Evolutionary conservation across 2,329 filamentous ascomycete genomes (phyloP).

Genomic region (Phialophora chinensis): DNA sequence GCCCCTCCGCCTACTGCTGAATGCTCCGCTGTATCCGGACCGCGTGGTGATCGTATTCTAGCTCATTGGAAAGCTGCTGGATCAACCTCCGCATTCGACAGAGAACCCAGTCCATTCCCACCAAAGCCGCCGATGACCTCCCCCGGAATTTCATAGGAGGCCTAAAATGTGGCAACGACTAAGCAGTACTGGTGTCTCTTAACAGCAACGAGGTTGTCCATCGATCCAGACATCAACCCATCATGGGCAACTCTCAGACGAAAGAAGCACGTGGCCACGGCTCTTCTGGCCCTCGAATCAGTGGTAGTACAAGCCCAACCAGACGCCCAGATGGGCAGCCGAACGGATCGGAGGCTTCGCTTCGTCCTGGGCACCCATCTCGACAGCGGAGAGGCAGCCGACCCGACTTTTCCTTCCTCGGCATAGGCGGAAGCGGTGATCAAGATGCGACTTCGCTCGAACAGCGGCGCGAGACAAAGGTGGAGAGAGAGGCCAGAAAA

Average conservation of each 20-base stretch:
- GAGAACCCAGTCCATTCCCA: conserved; percentile 5
- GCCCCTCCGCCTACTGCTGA: neutral
- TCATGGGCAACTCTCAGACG: conserved; percentile 56
- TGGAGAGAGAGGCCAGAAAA: conserved; percentile 85
- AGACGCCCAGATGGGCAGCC: conserved; percentile 31
- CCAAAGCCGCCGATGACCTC: conserved; percentile 7
- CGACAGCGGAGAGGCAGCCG: conserved; percentile 60
- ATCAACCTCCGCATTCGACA: conserved; percentile 14
- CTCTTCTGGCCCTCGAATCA: conserved; percentile 29
- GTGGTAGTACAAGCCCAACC: conserved; percentile 29
- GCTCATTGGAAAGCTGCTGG: conserved; percentile 5
- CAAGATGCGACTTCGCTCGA: conserved; percentile 59
- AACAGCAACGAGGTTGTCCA: conserved; percentile 30
- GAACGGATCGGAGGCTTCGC: conserved; percentile 24
- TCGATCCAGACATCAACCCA: conserved; percentile 21
- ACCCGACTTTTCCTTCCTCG: conserved; percentile 65
- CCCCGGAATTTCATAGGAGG: conserved; percentile 12
- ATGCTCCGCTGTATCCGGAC: conserved; percentile 20
- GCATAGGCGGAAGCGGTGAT: conserved; percentile 57
- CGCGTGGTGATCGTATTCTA: conserved; percentile 2
- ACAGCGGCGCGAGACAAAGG: conserved; percentile 80
- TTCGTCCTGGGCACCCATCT: conserved; percentile 43
- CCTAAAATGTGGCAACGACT: conserved; percentile 33
- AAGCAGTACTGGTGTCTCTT: conserved; percentile 18
- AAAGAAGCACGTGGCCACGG: conserved; percentile 51